Percentiles rank a stretch among this genome's conserved stretches.
These are phyloP conservation scores for Pseudogymnoascus sp. DNA, from an alignment of 2,329 filamentous ascomycete species.

Conservation along the genomic window DNA sequence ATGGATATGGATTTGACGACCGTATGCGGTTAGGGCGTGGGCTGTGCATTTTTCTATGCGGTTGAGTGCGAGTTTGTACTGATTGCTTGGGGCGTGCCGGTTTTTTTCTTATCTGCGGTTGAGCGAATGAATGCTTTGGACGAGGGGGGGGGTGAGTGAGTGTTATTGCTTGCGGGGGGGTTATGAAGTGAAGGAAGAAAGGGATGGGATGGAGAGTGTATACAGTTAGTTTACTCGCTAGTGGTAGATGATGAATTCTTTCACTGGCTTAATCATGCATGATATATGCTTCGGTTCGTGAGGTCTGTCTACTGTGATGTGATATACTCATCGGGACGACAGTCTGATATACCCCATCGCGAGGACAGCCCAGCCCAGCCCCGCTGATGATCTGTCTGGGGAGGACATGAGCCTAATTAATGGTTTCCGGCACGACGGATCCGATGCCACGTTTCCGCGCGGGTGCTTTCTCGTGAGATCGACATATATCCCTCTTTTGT, in stretches of 20 bases:
- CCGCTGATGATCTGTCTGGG: background rate
- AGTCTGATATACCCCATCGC: no score
- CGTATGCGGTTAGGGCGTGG: background rate
- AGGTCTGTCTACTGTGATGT: background rate
- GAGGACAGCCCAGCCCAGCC: background rate
- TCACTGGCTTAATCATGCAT: background rate
- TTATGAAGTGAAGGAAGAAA: background rate
- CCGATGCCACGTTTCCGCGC: background rate
- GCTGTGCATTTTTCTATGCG: background rate
- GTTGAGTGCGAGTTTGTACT: slow-evolving; percentile 1
- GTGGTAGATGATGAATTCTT: background rate
- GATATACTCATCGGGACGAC: background rate
- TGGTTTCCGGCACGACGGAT: background rate
- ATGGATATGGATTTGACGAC: background rate
- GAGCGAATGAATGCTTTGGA: background rate
- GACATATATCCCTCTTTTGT: background rate
- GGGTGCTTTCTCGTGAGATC: background rate
- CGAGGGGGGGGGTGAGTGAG: no score
- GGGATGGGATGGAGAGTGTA: background rate
- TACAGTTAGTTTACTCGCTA: background rate
- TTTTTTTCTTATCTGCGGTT: background rate
- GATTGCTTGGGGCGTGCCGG: background rate
- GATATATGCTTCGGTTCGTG: background rate
- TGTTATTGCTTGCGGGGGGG: background rate
- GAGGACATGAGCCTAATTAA: background rate